phyloP scores from a whole-genome alignment of 441 rosid species.

The Populus hybrid region DNA sequence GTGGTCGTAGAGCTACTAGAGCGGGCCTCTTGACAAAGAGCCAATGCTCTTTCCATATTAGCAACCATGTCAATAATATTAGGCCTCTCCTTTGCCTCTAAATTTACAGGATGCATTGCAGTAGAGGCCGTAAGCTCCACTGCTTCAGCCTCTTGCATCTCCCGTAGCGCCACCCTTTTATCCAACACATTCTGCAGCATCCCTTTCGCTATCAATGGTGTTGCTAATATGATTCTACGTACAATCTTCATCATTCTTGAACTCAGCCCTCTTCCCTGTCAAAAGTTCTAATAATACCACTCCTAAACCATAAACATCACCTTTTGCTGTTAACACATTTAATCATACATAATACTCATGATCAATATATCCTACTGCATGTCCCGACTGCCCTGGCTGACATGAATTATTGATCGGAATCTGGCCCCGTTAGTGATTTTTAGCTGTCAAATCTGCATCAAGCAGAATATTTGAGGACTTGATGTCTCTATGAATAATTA shows the following conservation, averaged over 20 bases:
- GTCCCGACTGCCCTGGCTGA: conserved; percentile 70
- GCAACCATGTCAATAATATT: conserved; percentile 58
- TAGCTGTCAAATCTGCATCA: too few relatives aligned
- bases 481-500: too few relatives aligned
- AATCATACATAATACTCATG: conserved; percentile 68
- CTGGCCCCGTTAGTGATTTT: too few relatives aligned
- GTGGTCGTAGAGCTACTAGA: conserved; percentile 21
- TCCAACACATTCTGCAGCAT: conserved; percentile 52
- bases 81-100: conserved; percentile 76
- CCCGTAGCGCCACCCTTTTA: conserved; percentile 43
- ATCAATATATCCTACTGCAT: conserved; percentile 70
- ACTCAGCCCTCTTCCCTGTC: conserved; percentile 70
- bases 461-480: too few relatives aligned
- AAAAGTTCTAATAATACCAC: conserved; percentile 72
- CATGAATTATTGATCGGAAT: conserved; percentile 28
- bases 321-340: conserved; percentile 58
- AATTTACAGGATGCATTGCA: conserved; percentile 67
- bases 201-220: conserved; percentile 37
- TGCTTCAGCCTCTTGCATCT: conserved; percentile 52
- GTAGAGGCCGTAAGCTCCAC: conserved; percentile 76
- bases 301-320: conserved; percentile 81
- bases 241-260: conserved; percentile 37
- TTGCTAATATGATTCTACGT: conserved; percentile 42
- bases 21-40: conserved; percentile 46
- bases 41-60: conserved; percentile 69